Evolutionary conservation across 768 basidiomycete species (phyloP), one percentile per base, ranked within the genome.

Genomic region (Suillus cothurnatus): DNA sequence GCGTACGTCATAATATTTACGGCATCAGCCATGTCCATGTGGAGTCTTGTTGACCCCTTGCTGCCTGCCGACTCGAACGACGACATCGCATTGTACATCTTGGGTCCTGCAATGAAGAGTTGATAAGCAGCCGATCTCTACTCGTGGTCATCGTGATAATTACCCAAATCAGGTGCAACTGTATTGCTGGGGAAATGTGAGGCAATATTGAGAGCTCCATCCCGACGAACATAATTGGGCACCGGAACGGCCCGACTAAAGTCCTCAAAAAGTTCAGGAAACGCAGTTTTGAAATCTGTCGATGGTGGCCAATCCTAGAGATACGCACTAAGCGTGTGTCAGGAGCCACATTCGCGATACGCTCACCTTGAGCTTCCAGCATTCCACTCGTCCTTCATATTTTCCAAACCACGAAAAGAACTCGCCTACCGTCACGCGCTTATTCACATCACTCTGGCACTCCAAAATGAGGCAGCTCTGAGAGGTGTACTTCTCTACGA

Each of bases 1-100:
- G 95, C 86, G 72, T 88, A 88, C 1, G 93, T 85, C 92, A 97
- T 93, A 66, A 98, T 85, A 74, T 98, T 98, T 66, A 97, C 79
- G 6, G 96, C 95, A 70, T 95, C 95, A 0, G 92, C 92, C 87
- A 95, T 93, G 76, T 94, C 94, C 93, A 97, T 94, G 70, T 97
- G 96, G 60, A 97, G 78, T 64, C 93, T 82, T 12, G 95, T 97
- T 26, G 93, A 89, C 2, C 95, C 95, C 70, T 91, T 90, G 72
- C 88, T 91, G 4, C 90, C 90, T 36, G 80, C 74, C 5, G 77
- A 74, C 70, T 91, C 88, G 47, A 81, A 84, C 4, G 90, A 91
- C 12, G 88, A 88, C 79, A 94, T 88, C 0, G 95, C 93, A 68
- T 94, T 95, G 77, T 97, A 97, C 93, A 96, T 92, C 79, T 97